Evolutionary conservation across 192 early-diverging fungal species (phyloP).

Genomic region (Umbelopsis ramanniana): DNA sequence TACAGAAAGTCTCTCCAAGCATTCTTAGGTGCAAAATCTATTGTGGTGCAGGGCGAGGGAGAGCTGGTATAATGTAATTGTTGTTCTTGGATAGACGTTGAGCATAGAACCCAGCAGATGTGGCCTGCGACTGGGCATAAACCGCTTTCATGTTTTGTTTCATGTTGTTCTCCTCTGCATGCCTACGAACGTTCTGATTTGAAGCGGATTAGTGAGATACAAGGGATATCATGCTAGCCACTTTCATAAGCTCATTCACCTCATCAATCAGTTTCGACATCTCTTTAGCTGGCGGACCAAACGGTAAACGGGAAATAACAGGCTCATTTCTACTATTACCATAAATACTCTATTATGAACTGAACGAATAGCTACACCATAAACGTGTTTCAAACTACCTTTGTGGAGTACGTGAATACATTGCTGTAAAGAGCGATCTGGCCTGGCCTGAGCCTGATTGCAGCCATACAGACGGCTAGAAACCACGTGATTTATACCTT

Average conservation of each 20-base stretch:
- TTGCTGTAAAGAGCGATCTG: too few relatives aligned
- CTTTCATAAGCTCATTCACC: neutral
- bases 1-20: too few relatives aligned
- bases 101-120: constrained; percentile 18
- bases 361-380: too few relatives aligned
- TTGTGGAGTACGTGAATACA: neutral
- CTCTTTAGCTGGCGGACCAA: constrained; percentile 13
- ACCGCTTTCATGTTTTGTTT: constrained; percentile 22
- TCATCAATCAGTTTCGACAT: constrained; percentile 14
- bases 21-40: too few relatives aligned
- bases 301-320: neutral
- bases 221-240: neutral
- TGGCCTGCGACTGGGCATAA: neutral
- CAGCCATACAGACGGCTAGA: too few relatives aligned
- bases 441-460: too few relatives aligned
- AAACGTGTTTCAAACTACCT: neutral
- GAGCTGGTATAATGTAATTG: constrained; percentile 27
- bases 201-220: neutral
- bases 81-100: constrained; percentile 27
- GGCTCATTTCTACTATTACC: neutral
- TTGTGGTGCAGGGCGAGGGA: neutral
- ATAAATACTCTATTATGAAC: too few relatives aligned
- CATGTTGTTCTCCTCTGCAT: constrained; percentile 30
- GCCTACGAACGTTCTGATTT: constrained; percentile 22
- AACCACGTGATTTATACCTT: too few relatives aligned